Evolutionary conservation across 352 stramenopile genomes (phyloP), one percentile per base, ranked within the genome.

Genomic region (Elongisporangium undulatum): DNA sequence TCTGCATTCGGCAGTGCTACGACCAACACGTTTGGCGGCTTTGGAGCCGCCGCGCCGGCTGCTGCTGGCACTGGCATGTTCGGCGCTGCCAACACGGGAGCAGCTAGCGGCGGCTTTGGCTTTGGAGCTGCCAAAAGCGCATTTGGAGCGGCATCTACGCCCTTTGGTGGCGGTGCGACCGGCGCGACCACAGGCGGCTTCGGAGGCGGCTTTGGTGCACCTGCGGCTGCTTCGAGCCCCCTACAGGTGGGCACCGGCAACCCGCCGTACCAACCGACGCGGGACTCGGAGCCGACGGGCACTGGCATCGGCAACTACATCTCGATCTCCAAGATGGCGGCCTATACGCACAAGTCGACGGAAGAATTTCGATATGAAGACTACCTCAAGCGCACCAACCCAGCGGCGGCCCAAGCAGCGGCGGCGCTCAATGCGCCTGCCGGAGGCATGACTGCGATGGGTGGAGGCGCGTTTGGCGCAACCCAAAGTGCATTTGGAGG

Each of bases 331-430:
- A 71, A 76, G 39, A 92, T 92, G 83, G 67, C 58, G 39, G 71
- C 76, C 55, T 92, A 90, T 58, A 52, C 76, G 26, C 81, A 90
- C 76, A 92, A 92, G 63, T 90, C 81, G 10, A 68, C 66, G 1
- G 83, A 92, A 66, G 83, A 92, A 55, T 64, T 92, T 9, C 80
- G 83, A 10, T 90, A 80, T 45, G 84, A 91, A 74, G 84, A 93
- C 38, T 91, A 91, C 45, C 57, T 90, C 51, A 92, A 92, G 69
- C 79, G 79, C 41, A 87, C 75, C 7, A 79, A 92, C 60, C 79
- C 82, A 10, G 69, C 72, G 34, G 65, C 76, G 8, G 71, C 74
- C 10, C 67, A 83, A 49, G 75, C 77, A 7, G 69, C 68, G 0
- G 68, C 75, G 15, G 72, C 67, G 24, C 58, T 82, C 55, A 85